Conservation (phyloP, 768 basidiomycete genomes). For the Suillus brevipes region DNA sequence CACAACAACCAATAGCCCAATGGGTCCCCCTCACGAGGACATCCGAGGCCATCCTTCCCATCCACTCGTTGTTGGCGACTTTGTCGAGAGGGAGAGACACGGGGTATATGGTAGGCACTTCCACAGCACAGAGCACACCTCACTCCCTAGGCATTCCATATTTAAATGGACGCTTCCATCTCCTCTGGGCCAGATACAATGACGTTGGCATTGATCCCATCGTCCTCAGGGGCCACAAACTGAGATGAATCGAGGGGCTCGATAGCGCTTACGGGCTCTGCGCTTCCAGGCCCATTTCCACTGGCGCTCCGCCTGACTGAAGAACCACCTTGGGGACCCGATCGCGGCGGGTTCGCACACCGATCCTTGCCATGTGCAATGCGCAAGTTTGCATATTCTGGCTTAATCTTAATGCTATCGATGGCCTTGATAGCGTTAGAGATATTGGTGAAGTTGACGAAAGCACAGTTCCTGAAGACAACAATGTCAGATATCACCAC, state of each 20-base stretch:
- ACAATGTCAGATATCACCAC: conserved; percentile 5
- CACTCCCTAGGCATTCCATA: not conserved
- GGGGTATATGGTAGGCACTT: not conserved
- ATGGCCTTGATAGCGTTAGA: conserved; percentile 98
- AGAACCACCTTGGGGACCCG: conserved; percentile 71
- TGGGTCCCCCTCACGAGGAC: conserved; percentile 27
- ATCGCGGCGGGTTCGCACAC: conserved; percentile 89
- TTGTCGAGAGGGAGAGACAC: not conserved
- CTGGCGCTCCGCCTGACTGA: conserved; percentile 50
- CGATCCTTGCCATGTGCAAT: conserved; percentile 96
- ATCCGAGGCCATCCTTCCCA: conserved; percentile 25
- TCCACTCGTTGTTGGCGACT: conserved; percentile 15
- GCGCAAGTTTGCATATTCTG: conserved; percentile 85
- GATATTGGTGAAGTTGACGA: conserved; percentile 94
- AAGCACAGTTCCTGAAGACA: conserved; percentile 80
- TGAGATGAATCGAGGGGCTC: not conserved
- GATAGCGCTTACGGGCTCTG: conserved; percentile 7
- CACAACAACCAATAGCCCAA: conserved; percentile 66
- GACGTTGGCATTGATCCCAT: not conserved
- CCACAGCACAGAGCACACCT: not conserved
- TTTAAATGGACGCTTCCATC: not conserved
- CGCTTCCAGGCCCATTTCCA: conserved; percentile 34
- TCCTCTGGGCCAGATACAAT: conserved; percentile 4
- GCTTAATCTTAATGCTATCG: conserved; percentile 88
- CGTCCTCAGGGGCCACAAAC: not conserved